These are phyloP conservation scores for Tulasnella sp. DNA, from an alignment of 768 basidiomycete genomes.

Conservation along the genomic window DNA sequence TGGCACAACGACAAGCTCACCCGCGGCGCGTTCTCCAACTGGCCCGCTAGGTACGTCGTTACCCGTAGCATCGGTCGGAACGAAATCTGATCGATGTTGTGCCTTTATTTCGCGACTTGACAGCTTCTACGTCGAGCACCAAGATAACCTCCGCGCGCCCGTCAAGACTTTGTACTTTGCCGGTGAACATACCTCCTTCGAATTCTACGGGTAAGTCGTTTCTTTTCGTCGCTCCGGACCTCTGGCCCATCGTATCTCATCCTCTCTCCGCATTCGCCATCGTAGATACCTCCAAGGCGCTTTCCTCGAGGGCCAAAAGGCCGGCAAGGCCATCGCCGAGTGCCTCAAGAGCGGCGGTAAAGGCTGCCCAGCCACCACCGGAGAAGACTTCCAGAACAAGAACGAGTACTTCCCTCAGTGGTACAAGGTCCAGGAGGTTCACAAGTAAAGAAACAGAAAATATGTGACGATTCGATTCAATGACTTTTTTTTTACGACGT, in stretches of 20 bases:
- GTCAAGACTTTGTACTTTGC: constrained; percentile 22
- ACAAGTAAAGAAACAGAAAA: not conserved
- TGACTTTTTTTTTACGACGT: too few species aligned
- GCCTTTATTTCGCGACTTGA: not conserved
- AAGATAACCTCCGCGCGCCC: constrained; percentile 27
- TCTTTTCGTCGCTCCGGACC: not conserved
- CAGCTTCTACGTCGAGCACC: constrained; percentile 27
- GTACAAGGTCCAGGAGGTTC: not conserved
- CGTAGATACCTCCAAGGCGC: constrained; percentile 26
- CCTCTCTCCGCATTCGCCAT: not conserved
- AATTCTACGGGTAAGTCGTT: constrained; percentile 7
- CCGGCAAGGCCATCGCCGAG: not conserved
- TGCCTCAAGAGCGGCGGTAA: constrained; percentile 6
- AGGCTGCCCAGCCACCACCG: not conserved
- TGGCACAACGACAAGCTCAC: constrained; percentile 56
- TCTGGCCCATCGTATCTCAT: too few species aligned
- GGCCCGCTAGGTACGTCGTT: constrained; percentile 55
- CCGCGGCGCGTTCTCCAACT: constrained; percentile 65
- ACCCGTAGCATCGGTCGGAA: not conserved
- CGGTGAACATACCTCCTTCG: constrained; percentile 24
- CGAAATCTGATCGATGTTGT: not conserved
- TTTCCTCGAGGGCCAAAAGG: constrained; percentile 23
- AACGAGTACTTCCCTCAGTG: constrained; percentile 18
- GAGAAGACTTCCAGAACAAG: not conserved
- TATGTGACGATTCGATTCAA: too few species aligned